Percentiles rank a stretch among this genome's conserved stretches.
phyloP scores from a whole-genome alignment of 2,329 filamentous ascomycete genomes.

The Diaporthe ilicicola region DNA sequence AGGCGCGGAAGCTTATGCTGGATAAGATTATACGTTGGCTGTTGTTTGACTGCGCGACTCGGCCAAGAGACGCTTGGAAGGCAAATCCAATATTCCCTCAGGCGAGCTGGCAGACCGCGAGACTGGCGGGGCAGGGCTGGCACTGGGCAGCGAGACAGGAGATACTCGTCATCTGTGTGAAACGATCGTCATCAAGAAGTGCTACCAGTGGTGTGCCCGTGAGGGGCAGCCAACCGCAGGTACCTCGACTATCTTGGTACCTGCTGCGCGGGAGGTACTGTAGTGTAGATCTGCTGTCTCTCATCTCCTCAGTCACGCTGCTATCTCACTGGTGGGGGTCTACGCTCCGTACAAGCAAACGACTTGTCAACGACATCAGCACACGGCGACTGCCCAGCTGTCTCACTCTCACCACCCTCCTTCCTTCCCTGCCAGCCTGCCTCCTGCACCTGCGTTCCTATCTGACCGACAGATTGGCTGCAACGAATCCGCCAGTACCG shows the following conservation, averaged over 20 bases:
- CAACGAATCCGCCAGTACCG: conserved; percentile 1
- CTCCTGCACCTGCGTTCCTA: background rate
- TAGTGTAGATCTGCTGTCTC: conserved; percentile 12
- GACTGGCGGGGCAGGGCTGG: background rate
- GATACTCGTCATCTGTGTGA: conserved; percentile 23
- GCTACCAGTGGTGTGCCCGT: background rate
- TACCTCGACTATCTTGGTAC: conserved; percentile 1
- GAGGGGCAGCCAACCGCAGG: conserved; percentile 11
- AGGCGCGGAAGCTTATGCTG: conserved; percentile 8
- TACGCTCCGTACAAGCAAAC: background rate
- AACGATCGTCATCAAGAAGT: conserved; percentile 17
- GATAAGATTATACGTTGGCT: conserved; percentile 8
- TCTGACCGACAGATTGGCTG: conserved; percentile 3
- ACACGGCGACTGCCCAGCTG: conserved; percentile 1
- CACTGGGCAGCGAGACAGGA: background rate
- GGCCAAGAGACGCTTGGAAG: background rate
- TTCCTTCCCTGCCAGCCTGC: background rate
- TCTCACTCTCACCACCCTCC: background rate
- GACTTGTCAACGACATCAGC: conserved; percentile 28
- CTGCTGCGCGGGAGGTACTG: background rate
- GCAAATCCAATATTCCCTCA: conserved; percentile 22
- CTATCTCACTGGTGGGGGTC: conserved; percentile 18
- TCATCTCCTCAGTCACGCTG: conserved; percentile 18
- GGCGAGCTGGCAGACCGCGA: no score
- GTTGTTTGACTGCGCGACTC: conserved; percentile 5